These are phyloP conservation scores for Skeletonema grethae DNA, from an alignment of 108 stramenopile genomes.

Conservation along the genomic window DNA sequence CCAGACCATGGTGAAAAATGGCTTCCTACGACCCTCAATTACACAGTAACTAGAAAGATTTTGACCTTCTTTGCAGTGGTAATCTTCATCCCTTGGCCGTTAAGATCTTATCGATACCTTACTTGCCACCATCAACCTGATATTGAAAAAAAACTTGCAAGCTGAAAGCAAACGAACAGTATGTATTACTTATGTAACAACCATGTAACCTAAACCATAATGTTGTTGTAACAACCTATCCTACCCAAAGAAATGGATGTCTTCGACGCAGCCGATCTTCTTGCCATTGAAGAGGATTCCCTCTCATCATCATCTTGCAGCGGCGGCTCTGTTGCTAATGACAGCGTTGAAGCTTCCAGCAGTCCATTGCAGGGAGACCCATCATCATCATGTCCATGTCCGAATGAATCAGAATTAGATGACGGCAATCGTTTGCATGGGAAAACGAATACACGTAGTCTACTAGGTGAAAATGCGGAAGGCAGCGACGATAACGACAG, in stretches of 20 bases:
- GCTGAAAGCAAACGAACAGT: too few species aligned
- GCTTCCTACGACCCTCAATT: too few species aligned
- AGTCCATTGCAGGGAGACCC: not conserved
- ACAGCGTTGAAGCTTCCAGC: not conserved
- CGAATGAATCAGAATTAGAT: not conserved
- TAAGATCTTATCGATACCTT: too few species aligned
- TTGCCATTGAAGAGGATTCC: conserved; percentile 29
- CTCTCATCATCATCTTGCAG: conserved; percentile 11
- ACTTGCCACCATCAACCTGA: too few species aligned
- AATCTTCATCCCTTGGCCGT: too few species aligned
- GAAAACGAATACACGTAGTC: not conserved
- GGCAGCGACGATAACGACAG: conserved; percentile 19
- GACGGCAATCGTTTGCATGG: not conserved
- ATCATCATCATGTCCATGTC: not conserved
- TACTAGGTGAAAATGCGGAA: conserved; percentile 5
- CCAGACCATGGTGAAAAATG: too few species aligned
- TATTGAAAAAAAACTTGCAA: too few species aligned
- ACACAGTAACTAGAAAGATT: too few species aligned
- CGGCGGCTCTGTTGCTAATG: not conserved
- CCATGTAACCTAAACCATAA: too few species aligned
- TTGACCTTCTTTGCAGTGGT: too few species aligned
- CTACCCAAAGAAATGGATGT: conserved; percentile 7
- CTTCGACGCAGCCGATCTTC: conserved; percentile 32
- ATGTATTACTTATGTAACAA: too few species aligned
- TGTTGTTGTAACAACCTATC: too few species aligned